A percentile compares a stretch with the other conserved stretches of the same genome.
phyloP scores from a whole-genome alignment of 2,329 filamentous ascomycete species.

The Penicillium concentricum region DNA sequence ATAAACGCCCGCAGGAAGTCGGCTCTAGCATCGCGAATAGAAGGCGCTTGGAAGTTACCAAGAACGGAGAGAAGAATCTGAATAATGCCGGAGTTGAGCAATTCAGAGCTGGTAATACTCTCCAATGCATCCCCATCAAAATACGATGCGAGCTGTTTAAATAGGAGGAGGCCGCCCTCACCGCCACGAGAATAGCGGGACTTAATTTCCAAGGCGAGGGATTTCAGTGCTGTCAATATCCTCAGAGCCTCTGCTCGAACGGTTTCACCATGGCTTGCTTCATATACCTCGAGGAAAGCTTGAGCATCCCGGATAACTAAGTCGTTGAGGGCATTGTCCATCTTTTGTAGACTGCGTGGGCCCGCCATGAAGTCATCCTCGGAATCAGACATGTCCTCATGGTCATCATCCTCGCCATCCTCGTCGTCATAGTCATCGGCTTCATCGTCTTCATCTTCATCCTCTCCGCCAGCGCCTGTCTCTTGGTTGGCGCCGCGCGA shows the following conservation, averaged over 20 bases:
- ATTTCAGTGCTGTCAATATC: constrained; percentile 71
- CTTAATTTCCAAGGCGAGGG: constrained; percentile 70
- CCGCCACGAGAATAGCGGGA: constrained; percentile 60
- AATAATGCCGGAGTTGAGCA: constrained; percentile 87
- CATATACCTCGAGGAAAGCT: constrained; percentile 79
- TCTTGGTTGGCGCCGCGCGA: constrained; percentile 17
- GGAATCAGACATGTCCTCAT: constrained; percentile 60
- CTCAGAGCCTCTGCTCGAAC: constrained; percentile 76
- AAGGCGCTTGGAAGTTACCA: constrained; percentile 59
- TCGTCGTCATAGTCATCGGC: constrained; percentile 55
- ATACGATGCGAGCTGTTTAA: constrained; percentile 72
- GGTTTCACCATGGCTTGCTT: constrained; percentile 69
- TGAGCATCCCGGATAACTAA: constrained; percentile 75
- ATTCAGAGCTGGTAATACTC: constrained; percentile 91
- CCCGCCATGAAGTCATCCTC: constrained; percentile 60
- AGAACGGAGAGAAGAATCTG: constrained; percentile 80
- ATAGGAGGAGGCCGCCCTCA: constrained; percentile 62
- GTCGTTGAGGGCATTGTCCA: constrained; percentile 60
- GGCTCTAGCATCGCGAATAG: constrained; percentile 62
- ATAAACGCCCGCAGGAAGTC: constrained; percentile 93
- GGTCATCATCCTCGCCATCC: constrained; percentile 53
- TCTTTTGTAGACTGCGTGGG: constrained; percentile 38
- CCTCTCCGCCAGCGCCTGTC: constrained; percentile 27
- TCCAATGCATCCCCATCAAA: constrained; percentile 88
- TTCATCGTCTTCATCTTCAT: constrained; percentile 50